These are phyloP conservation scores for Aurifilum marmelostoma DNA, from an alignment of 2,329 filamentous ascomycete species.

Conservation along the genomic window DNA sequence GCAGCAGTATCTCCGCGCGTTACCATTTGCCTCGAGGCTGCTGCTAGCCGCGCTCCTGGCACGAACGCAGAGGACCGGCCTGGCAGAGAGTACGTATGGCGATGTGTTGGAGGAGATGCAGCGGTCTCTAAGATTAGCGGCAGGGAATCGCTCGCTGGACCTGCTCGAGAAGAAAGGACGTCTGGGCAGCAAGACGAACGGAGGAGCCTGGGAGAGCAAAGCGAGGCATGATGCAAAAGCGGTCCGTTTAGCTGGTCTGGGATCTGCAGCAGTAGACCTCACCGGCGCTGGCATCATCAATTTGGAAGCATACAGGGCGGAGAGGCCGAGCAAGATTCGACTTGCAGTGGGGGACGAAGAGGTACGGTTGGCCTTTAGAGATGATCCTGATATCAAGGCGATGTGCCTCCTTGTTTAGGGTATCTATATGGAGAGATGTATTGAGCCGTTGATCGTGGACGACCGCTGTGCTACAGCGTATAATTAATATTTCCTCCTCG, in stretches of 20 bases:
- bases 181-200: neutral
- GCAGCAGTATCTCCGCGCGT: slow-evolving; percentile 81
- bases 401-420: slow-evolving; percentile 55
- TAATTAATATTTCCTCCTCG: slow-evolving; percentile 71
- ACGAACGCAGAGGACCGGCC: slow-evolving; percentile 77
- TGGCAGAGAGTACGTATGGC: slow-evolving; percentile 84
- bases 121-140: slow-evolving; percentile 65
- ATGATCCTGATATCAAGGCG: slow-evolving; percentile 84
- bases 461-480: neutral
- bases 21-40: slow-evolving; percentile 82
- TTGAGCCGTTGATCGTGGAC: neutral
- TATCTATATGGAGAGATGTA: slow-evolving; percentile 9
- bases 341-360: slow-evolving; percentile 90
- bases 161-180: slow-evolving; percentile 49
- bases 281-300: slow-evolving; percentile 87
- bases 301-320: slow-evolving; percentile 77
- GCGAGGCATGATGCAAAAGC: slow-evolving; percentile 22
- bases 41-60: slow-evolving; percentile 82
- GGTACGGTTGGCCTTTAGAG: slow-evolving; percentile 81
- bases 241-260: slow-evolving; percentile 38
- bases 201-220: slow-evolving; percentile 23
- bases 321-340: slow-evolving; percentile 84
- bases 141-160: slow-evolving; percentile 62
- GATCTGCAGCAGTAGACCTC: slow-evolving; percentile 75
- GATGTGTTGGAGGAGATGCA: slow-evolving; percentile 88